Conservation (phyloP, 495 filamentous ascomycete genomes). For the Hypoxylon rickii region DNA sequence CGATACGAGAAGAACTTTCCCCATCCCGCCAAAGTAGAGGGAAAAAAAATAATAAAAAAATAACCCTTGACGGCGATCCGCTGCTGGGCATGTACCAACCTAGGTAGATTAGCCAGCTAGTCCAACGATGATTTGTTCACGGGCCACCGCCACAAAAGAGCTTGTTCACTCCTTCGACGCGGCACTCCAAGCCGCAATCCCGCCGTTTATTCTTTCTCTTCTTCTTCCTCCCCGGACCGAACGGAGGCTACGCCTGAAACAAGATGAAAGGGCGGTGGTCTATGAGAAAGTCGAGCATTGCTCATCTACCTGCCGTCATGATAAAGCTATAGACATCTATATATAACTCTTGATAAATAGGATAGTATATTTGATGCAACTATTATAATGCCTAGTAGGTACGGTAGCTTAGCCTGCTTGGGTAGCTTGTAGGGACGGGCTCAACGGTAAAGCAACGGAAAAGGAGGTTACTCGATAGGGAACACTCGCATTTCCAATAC, state of each 20-base stretch:
- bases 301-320: too few species aligned
- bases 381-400: neutral
- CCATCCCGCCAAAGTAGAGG: neutral
- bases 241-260: constrained; percentile 27
- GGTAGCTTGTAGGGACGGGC: too few species aligned
- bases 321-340: too few species aligned
- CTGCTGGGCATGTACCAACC: too few species aligned
- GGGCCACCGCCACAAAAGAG: constrained; percentile 12
- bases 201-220: constrained; percentile 18
- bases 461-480: constrained; percentile 25
- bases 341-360: neutral
- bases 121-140: constrained; percentile 20
- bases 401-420: too few species aligned
- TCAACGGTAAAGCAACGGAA: too few species aligned
- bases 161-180: constrained; percentile 3
- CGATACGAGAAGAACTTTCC: constrained; percentile 24
- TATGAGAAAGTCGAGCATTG: too few species aligned
- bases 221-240: neutral
- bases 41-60: neutral
- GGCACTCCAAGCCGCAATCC: constrained; percentile 30
- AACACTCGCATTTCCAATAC: constrained; percentile 7
- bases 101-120: too few species aligned
- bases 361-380: too few species aligned
- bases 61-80: constrained; percentile 29
- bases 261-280: too few species aligned